phyloP scores from a whole-genome alignment of 2,329 filamentous ascomycete genomes.

The Talaromyces sp. region DNA sequence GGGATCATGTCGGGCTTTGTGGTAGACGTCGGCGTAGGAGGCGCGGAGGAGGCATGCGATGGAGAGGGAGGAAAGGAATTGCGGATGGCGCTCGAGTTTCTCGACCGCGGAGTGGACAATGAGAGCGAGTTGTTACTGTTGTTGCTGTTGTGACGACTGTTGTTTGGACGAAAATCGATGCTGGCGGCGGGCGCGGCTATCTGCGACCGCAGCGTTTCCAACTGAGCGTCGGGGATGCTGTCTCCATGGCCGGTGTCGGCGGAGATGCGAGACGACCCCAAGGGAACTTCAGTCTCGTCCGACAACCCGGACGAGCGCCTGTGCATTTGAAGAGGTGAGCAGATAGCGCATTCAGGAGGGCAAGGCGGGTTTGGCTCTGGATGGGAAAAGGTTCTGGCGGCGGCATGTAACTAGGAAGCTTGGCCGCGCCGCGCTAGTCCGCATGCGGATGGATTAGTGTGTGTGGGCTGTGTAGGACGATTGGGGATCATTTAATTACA shows the following conservation, averaged over 20 bases:
- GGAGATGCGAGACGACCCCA: constrained; percentile 27
- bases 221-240: constrained; percentile 18
- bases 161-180: constrained; percentile 7
- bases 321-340: constrained; percentile 39
- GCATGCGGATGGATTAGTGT: not conserved
- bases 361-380: not conserved
- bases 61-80: constrained; percentile 21
- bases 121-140: constrained; percentile 23
- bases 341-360: constrained; percentile 29
- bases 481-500: too few species aligned
- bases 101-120: constrained; percentile 32
- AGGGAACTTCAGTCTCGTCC: constrained; percentile 37
- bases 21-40: constrained; percentile 6
- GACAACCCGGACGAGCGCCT: constrained; percentile 42
- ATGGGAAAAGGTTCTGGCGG: not conserved
- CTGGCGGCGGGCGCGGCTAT: constrained; percentile 27
- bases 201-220: constrained; percentile 30
- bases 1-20: constrained; percentile 22
- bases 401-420: not conserved
- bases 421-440: not conserved
- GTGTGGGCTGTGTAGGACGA: too few species aligned
- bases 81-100: constrained; percentile 36
- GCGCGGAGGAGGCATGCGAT: constrained; percentile 10
- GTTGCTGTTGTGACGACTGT: constrained; percentile 16
- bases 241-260: constrained; percentile 28